phyloP scores from a whole-genome alignment of 768 basidiomycete genomes.

The Russula emetica region DNA sequence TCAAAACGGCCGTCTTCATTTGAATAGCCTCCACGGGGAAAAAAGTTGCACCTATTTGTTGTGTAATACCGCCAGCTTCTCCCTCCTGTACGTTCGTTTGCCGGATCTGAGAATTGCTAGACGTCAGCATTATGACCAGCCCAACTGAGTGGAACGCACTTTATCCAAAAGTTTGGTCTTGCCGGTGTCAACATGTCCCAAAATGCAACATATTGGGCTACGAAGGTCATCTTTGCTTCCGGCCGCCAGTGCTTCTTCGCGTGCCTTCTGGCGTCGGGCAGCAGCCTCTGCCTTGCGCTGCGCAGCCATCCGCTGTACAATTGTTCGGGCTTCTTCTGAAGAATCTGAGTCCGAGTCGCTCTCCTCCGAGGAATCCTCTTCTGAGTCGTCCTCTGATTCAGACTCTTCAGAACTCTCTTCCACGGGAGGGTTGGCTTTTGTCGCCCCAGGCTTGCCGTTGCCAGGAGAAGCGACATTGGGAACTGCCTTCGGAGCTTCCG shows the following conservation, averaged over 20 bases:
- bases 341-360: constrained; percentile 46
- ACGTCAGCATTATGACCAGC: neutral
- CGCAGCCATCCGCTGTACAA: constrained; percentile 59
- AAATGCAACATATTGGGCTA: constrained; percentile 96
- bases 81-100: constrained; percentile 99
- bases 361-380: constrained; percentile 33
- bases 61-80: constrained; percentile 99
- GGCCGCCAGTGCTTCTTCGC: constrained; percentile 80
- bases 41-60: constrained; percentile 99
- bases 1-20: constrained; percentile 90
- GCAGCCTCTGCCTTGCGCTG: constrained; percentile 83
- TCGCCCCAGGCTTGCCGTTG: constrained; percentile 29
- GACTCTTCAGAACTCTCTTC: constrained; percentile 38
- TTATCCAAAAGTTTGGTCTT: constrained; percentile 98
- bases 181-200: constrained; percentile 99
- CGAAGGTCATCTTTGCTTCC: constrained; percentile 86
- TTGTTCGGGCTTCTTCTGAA: constrained; percentile 62
- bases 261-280: constrained; percentile 70
- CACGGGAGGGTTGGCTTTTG: neutral
- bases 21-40: constrained; percentile 96
- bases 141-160: constrained; percentile 41
- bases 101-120: constrained; percentile 63
- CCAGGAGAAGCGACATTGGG: constrained; percentile 27
- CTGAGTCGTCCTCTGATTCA: constrained; percentile 40
- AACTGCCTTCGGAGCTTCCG: constrained; percentile 9